Conservation (phyloP, 768 basidiomycete genomes). For the Mycena latifolia region DNA sequence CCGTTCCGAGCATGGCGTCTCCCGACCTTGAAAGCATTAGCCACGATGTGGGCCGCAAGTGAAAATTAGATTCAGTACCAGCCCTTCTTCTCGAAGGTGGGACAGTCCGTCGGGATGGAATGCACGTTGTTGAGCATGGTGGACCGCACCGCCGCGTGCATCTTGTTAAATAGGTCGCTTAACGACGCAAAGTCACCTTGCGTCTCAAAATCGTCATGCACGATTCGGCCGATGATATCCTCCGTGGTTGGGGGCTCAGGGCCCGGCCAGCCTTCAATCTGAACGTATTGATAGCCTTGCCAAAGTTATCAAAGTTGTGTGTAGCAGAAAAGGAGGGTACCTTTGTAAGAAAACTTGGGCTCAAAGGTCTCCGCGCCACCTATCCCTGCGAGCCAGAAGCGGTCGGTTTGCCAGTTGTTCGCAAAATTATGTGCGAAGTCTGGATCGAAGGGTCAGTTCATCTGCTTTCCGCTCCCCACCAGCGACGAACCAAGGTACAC, state of each 20-base stretch:
- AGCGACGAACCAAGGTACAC: slow-evolving; percentile 9
- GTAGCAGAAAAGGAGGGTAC: background rate
- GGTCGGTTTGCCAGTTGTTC: slow-evolving; percentile 42
- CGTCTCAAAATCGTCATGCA: slow-evolving; percentile 37
- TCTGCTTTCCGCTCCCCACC: background rate
- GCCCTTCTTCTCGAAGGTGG: slow-evolving; percentile 46
- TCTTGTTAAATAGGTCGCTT: slow-evolving; percentile 37
- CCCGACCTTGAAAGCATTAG: slow-evolving; percentile 31
- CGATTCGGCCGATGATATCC: slow-evolving; percentile 37
- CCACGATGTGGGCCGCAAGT: background rate
- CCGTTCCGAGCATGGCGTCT: slow-evolving; percentile 44
- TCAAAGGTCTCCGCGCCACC: slow-evolving; percentile 37
- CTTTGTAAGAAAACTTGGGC: slow-evolving; percentile 41
- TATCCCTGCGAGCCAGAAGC: slow-evolving; percentile 40
- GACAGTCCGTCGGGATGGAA: slow-evolving; percentile 41
- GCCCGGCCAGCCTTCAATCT: slow-evolving; percentile 38
- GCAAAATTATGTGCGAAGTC: slow-evolving; percentile 36
- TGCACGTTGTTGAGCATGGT: slow-evolving; percentile 42
- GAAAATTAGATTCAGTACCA: slow-evolving; percentile 29
- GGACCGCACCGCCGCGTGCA: slow-evolving; percentile 33
- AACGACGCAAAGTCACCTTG: slow-evolving; percentile 35
- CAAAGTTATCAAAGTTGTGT: background rate
- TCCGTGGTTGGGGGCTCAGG: slow-evolving; percentile 30
- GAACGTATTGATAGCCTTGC: slow-evolving; percentile 37
- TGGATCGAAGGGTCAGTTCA: background rate